Evolutionary conservation across 1,139 yeast genomes (phyloP).

Genomic region (Fermentozyma sake): DNA sequence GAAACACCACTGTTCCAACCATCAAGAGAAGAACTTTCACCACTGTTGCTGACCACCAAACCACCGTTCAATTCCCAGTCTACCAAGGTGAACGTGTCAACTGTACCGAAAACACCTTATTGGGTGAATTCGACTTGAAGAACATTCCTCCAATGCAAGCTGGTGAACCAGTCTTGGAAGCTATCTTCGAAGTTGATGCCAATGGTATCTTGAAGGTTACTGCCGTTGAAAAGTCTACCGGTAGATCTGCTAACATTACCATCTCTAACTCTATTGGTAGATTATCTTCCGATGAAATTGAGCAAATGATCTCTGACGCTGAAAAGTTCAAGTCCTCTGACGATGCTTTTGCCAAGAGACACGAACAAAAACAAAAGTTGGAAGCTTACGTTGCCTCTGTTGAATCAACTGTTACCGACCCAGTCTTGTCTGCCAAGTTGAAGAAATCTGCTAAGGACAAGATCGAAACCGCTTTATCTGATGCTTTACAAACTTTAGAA

Average conservation of each 20-base stretch:
- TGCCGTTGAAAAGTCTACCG: slow-evolving; percentile 98
- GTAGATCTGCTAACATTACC: slow-evolving; percentile 99
- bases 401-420: slow-evolving; percentile 96
- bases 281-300: slow-evolving; percentile 95
- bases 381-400: slow-evolving; percentile 98
- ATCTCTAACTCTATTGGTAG: slow-evolving; percentile 99
- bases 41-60: slow-evolving; percentile 99
- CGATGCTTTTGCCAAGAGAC: slow-evolving; percentile 99
- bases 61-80: slow-evolving; percentile 99
- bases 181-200: slow-evolving; percentile 99
- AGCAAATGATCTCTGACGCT: slow-evolving; percentile 98
- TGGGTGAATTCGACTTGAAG: slow-evolving; percentile 99
- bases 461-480: slow-evolving; percentile 97
- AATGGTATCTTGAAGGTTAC: slow-evolving; percentile 99
- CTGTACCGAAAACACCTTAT: slow-evolving; percentile 98
- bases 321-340: slow-evolving; percentile 98
- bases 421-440: slow-evolving; percentile 95
- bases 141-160: slow-evolving; percentile 99
- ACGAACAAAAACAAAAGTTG: slow-evolving; percentile 98
- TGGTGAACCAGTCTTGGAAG: slow-evolving; percentile 99
- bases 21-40: slow-evolving; percentile 99
- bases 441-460: slow-evolving; percentile 97
- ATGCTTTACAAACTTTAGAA: slow-evolving; percentile 97
- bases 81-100: slow-evolving; percentile 99
- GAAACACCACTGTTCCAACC: slow-evolving; percentile 99